phyloP scores from a whole-genome alignment of 139 green algal species.

The Chlorella vulgaris region DNA sequence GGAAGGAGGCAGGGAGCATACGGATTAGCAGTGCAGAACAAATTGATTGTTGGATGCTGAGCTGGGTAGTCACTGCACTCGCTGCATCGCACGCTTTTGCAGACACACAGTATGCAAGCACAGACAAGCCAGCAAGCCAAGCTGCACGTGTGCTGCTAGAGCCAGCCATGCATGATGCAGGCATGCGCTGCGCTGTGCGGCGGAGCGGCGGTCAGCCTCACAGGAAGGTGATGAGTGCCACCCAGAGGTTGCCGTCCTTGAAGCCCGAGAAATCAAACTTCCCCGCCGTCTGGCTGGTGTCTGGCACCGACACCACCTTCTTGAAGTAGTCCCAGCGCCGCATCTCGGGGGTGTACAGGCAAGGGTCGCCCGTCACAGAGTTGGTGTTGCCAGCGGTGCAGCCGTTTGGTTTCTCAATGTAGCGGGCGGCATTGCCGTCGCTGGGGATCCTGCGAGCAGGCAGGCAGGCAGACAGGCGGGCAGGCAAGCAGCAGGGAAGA shows the following conservation, averaged over 20 bases:
- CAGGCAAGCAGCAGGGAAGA: conserved; percentile 42
- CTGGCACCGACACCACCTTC: conserved; percentile 50
- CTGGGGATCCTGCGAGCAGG: conserved; percentile 59
- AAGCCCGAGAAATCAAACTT: conserved; percentile 59
- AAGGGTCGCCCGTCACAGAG: conserved; percentile 38
- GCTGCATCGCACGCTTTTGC: too few relatives aligned
- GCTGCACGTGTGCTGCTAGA: too few relatives aligned
- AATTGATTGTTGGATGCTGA: background rate
- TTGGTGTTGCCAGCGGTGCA: conserved; percentile 4
- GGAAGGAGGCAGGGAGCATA: conserved; percentile 32
- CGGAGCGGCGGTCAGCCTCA: too few relatives aligned
- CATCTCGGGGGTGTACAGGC: conserved; percentile 15
- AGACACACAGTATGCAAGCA: background rate
- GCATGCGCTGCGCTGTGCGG: too few relatives aligned
- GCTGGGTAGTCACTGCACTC: background rate
- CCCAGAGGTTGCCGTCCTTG: conserved; percentile 55
- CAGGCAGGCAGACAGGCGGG: background rate
- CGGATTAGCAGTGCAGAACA: background rate
- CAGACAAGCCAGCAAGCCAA: background rate
- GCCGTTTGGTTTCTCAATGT: conserved; percentile 43
- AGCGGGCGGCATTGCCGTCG: conserved; percentile 44
- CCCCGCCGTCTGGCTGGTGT: conserved; percentile 44
- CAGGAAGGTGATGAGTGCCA: conserved; percentile 79
- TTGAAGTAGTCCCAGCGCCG: conserved; percentile 70
- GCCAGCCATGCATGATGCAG: too few relatives aligned